phyloP scores from a whole-genome alignment of 73 alveolate genomes.

The Blepharisma japonicum region DNA sequence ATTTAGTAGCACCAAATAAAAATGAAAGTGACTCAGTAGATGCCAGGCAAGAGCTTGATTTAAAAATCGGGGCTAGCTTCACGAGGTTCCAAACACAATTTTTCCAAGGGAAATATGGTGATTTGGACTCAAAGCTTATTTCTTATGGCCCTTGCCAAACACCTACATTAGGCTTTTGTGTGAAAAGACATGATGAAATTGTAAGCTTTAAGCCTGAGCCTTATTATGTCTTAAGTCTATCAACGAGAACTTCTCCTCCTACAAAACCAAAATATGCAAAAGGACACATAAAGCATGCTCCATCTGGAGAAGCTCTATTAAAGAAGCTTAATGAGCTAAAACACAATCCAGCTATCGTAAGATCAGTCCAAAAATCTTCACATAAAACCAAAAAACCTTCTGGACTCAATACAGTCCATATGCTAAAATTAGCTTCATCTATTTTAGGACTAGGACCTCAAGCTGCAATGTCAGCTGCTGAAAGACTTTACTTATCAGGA shows the following conservation, averaged over 20 bases:
- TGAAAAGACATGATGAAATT: conserved; percentile 95
- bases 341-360: conserved; percentile 23
- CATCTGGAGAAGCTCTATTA: conserved; percentile 36
- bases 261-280: not conserved
- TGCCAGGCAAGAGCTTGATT: conserved; percentile 97
- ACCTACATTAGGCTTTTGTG: conserved; percentile 99
- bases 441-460: conserved; percentile 95
- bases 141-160: conserved; percentile 99
- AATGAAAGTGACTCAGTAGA: conserved; percentile 90
- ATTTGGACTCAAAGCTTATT: conserved; percentile 66
- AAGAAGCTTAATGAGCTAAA: conserved; percentile 25
- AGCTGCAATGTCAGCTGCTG: conserved; percentile 98
- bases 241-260: not conserved
- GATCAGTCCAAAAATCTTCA: not conserved
- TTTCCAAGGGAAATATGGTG: conserved; percentile 80
- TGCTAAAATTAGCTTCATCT: conserved; percentile 90
- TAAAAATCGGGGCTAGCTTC: conserved; percentile 98
- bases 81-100: conserved; percentile 93
- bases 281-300: conserved; percentile 24
- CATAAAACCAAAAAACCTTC: conserved; percentile 77
- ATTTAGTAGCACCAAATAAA: conserved; percentile 79
- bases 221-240: conserved; percentile 66
- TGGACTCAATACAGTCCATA: conserved; percentile 94
- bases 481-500: conserved; percentile 94
- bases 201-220: conserved; percentile 93